phyloP scores from a whole-genome alignment of 768 basidiomycete species.

The Krasilnikovozyma curviuscula region DNA sequence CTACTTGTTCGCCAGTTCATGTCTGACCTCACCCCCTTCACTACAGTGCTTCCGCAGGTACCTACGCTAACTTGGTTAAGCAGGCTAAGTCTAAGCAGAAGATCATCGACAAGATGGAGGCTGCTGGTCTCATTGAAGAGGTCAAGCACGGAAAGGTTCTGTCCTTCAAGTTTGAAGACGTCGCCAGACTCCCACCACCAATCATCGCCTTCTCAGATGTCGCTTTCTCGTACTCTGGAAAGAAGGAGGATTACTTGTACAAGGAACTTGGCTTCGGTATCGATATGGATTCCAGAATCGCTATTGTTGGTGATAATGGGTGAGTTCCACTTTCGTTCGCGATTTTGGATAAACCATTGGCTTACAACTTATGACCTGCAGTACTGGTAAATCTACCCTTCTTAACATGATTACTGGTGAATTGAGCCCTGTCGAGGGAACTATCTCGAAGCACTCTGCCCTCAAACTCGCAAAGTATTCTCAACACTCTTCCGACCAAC shows the following conservation, averaged over 20 bases:
- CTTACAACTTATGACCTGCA: background rate
- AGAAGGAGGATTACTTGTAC: slow-evolving; percentile 73
- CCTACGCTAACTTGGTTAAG: slow-evolving; percentile 94
- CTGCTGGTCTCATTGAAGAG: slow-evolving; percentile 87
- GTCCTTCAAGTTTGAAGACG: slow-evolving; percentile 89
- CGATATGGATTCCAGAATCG: slow-evolving; percentile 45
- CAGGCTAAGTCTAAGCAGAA: slow-evolving; percentile 99
- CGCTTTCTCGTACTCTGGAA: slow-evolving; percentile 87
- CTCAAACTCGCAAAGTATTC: slow-evolving; percentile 97
- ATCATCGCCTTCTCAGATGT: slow-evolving; percentile 91
- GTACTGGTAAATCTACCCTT: slow-evolving; percentile 34
- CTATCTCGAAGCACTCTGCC: slow-evolving; percentile 65
- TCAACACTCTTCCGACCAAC: slow-evolving; percentile 94
- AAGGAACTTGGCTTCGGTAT: slow-evolving; percentile 85
- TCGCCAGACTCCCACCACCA: slow-evolving; percentile 79
- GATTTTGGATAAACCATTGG: background rate
- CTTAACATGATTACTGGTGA: slow-evolving; percentile 70
- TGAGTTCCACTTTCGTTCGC: background rate
- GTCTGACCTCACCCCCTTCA: background rate
- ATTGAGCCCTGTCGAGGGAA: slow-evolving; percentile 64
- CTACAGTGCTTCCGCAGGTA: slow-evolving; percentile 87
- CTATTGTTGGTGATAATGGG: slow-evolving; percentile 91
- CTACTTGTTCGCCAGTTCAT: background rate
- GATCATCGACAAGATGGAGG: slow-evolving; percentile 99
- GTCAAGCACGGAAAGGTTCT: slow-evolving; percentile 54